These are phyloP conservation scores for Lepidium campestre DNA, from an alignment of 441 rosid genomes.

Conservation along the genomic window DNA sequence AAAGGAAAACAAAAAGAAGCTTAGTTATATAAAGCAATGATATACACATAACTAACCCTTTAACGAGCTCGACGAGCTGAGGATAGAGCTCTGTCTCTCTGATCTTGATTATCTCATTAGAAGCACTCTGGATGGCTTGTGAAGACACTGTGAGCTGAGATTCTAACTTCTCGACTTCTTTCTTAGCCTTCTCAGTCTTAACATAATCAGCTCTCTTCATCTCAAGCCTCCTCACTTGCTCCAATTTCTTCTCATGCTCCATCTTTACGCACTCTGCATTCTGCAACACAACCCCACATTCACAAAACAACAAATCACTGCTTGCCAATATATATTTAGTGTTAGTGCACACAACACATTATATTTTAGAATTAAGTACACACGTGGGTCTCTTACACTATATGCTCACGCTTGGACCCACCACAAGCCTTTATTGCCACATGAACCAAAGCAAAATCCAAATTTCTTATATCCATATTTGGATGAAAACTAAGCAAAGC, in stretches of 20 bases:
- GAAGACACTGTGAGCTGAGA: constrained; percentile 79
- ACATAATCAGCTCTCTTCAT: constrained; percentile 73
- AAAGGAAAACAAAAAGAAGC: background rate
- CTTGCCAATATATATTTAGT: constrained; percentile 8
- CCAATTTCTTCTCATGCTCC: constrained; percentile 81
- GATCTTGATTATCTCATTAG: constrained; percentile 73
- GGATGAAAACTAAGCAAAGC: constrained; percentile 8
- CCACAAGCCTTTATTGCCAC: constrained; percentile 15
- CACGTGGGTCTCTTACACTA: constrained; percentile 30
- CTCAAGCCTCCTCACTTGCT: constrained; percentile 74
- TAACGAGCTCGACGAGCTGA: constrained; percentile 76
- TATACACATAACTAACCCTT: constrained; percentile 58
- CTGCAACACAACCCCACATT: constrained; percentile 36
- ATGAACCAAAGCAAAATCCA: constrained; percentile 9
- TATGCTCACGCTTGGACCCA: constrained; percentile 31
- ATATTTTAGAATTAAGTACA: constrained; percentile 13
- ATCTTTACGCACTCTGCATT: constrained; percentile 62
- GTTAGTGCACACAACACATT: constrained; percentile 14
- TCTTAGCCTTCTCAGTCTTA: constrained; percentile 72
- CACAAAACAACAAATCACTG: constrained; percentile 8
- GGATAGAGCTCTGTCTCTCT: constrained; percentile 83
- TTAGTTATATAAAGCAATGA: background rate
- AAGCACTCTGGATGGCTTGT: constrained; percentile 74
- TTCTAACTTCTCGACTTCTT: constrained; percentile 77
- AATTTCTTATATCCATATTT: constrained; percentile 9